phyloP scores from a whole-genome alignment of 2,329 filamentous ascomycete species.

The Trichoderma asperellum region DNA sequence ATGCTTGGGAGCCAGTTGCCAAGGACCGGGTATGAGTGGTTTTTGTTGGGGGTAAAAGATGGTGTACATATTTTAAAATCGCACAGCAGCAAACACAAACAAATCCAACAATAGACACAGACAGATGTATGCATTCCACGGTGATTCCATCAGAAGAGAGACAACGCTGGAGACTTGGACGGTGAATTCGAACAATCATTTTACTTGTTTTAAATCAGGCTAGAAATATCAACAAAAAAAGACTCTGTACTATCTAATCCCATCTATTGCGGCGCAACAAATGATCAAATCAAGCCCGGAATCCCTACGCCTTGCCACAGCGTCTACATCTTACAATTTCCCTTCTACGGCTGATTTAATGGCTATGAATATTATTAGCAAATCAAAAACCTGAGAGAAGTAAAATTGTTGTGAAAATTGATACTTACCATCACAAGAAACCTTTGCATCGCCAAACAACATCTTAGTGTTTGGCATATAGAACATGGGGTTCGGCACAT shows the following conservation, averaged over 20 bases:
- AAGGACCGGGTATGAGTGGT: slow-evolving; percentile 39
- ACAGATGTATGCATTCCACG: not conserved
- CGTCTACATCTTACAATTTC: slow-evolving; percentile 34
- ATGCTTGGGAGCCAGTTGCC: slow-evolving; percentile 55
- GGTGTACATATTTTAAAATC: slow-evolving; percentile 40
- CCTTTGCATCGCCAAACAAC: slow-evolving; percentile 89
- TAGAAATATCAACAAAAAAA: not conserved
- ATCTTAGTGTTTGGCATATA: slow-evolving; percentile 88
- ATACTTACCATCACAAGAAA: slow-evolving; percentile 73
- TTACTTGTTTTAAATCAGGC: not conserved
- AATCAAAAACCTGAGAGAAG: too few species aligned
- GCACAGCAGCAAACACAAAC: slow-evolving; percentile 7
- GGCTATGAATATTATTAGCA: slow-evolving; percentile 40
- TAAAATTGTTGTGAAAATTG: not conserved
- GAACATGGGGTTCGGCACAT: slow-evolving; percentile 93
- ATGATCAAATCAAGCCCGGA: slow-evolving; percentile 25
- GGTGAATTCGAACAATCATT: not conserved
- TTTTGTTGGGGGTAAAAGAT: slow-evolving; percentile 16
- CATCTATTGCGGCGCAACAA: slow-evolving; percentile 29
- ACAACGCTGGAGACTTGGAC: not conserved
- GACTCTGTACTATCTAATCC: slow-evolving; percentile 25
- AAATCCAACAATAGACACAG: slow-evolving; percentile 14
- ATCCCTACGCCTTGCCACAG: slow-evolving; percentile 16
- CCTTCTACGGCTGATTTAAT: slow-evolving; percentile 48
- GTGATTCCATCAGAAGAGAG: not conserved